Evolutionary conservation across 2,329 filamentous ascomycete species (phyloP).

Genomic region (Trichoderma sp.): DNA sequence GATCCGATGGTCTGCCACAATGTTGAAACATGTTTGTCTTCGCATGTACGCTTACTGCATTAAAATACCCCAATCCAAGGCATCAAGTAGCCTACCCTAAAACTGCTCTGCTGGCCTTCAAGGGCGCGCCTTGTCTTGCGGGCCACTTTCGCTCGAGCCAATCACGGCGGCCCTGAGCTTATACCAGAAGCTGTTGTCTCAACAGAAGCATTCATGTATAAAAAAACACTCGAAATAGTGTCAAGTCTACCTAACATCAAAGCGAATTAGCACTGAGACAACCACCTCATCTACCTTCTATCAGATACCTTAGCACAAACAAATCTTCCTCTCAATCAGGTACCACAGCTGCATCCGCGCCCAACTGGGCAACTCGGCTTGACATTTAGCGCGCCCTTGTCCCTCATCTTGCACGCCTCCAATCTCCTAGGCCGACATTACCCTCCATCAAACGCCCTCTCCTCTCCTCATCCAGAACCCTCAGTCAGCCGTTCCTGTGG

Average conservation of each 20-base stretch:
- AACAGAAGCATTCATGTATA: background rate
- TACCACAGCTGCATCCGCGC: background rate
- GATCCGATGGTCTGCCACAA: background rate
- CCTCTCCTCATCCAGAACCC: background rate
- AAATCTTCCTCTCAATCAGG: background rate
- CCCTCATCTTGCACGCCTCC: background rate
- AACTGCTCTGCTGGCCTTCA: background rate
- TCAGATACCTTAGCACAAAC: no score
- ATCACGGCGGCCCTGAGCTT: background rate
- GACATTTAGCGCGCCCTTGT: constrained; percentile 2
- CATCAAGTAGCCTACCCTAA: background rate
- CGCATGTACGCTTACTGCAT: background rate
- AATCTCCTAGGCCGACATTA: background rate
- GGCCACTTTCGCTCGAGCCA: background rate
- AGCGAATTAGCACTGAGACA: background rate
- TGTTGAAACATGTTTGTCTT: background rate
- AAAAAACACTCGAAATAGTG: background rate
- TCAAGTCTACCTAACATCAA: background rate
- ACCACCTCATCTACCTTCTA: no score
- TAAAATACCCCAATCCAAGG: background rate
- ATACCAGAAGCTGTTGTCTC: background rate
- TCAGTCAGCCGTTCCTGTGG: background rate
- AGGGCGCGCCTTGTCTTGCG: constrained; percentile 1
- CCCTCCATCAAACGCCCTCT: background rate
- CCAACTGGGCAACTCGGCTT: background rate